Base-by-base conservation (phyloP, 441 rosid genomes). In the Eruca vesicaria region DNA sequence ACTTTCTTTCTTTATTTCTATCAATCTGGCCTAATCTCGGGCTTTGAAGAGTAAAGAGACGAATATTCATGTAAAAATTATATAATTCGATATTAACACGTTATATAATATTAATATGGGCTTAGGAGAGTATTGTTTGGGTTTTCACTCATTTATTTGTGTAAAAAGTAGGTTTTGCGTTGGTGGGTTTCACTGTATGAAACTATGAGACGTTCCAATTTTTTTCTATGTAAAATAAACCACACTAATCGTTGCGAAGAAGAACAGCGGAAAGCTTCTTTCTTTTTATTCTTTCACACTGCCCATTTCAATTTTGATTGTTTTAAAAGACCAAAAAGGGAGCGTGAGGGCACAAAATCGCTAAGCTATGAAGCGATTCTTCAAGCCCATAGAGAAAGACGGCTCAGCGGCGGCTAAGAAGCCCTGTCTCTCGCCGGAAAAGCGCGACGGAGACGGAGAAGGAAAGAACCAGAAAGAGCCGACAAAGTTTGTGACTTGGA, bases 401-500 rank as follows among this genome's bases (percentile, higher is more conserved):
- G 87, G 92, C 55, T 72, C 74, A 38, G 15, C 67, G 61, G 80
- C 86, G 45, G 85, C 90, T 19, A 95, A 95, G 86, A 95, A 91
- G 74, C 89, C 95, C 12, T 29, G 86, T 8, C 81, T 84, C 38
- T 80, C 86, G 5, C 66, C 85, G 43, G 69, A 76, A n/a, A 63
- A 83, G 55, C 75, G 77, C 14, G 84, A 59, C 38, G 73, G 18
- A 26, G 72, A 57, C 21, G 81, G 73, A 16, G 81, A 72, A 31
- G 74, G 66, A 19, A 76, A 72, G 36, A 73, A 68, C 52, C 82
- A 19, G 78, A 86, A 73, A 35, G 94, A 92, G 78, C 98, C 98
- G 1, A 69, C 86, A 50, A 96, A 89, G 87, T 93, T 96, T 76
- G 1, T 96, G 9, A 90, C 98, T 0, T 93, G 99, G 99, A 96